Percentiles rank a stretch among this genome's conserved stretches.
phyloP scores from a whole-genome alignment of 495 filamentous ascomycete species.

The Penicillium alfredii region DNA sequence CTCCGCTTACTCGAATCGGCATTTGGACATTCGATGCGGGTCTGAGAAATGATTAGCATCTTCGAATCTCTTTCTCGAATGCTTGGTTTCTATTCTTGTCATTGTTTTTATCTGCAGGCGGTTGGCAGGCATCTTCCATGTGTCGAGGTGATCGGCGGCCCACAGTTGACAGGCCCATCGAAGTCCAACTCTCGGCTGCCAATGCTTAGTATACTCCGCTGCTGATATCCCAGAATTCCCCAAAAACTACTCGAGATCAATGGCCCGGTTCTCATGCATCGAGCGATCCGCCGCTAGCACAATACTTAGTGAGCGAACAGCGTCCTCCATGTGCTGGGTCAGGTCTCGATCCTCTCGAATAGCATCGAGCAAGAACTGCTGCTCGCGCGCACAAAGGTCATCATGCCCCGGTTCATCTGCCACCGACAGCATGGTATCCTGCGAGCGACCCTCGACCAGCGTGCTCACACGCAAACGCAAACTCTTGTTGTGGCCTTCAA shows the following conservation, averaged over 20 bases:
- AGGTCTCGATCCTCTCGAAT: conserved; percentile 9
- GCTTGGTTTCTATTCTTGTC: no score
- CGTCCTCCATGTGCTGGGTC: conserved; percentile 10
- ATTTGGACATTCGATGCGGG: no score
- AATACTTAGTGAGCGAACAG: conserved; percentile 8
- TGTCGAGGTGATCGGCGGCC: no score
- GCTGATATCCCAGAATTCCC: no score
- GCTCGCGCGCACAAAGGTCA: conserved; percentile 12
- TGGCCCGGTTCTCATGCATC: conserved; percentile 10
- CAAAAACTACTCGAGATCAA: conserved; percentile 14
- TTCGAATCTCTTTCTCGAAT: no score
- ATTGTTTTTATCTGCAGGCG: no score
- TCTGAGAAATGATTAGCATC: no score
- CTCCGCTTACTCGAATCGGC: no score
- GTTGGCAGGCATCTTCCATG: no score
- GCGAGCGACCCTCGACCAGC: conserved; percentile 3
- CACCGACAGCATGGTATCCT: conserved; percentile 9
- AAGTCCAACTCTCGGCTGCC: no score
- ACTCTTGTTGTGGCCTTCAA: conserved; percentile 9
- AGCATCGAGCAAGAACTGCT: conserved; percentile 12
- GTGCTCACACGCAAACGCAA: conserved; percentile 10
- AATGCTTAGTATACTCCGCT: no score
- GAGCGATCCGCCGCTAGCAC: conserved; percentile 11
- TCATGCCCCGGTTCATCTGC: conserved; percentile 10
- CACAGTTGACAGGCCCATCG: no score